Conservation (phyloP, 257 asterid species). For the Jasminum sambac region DNA sequence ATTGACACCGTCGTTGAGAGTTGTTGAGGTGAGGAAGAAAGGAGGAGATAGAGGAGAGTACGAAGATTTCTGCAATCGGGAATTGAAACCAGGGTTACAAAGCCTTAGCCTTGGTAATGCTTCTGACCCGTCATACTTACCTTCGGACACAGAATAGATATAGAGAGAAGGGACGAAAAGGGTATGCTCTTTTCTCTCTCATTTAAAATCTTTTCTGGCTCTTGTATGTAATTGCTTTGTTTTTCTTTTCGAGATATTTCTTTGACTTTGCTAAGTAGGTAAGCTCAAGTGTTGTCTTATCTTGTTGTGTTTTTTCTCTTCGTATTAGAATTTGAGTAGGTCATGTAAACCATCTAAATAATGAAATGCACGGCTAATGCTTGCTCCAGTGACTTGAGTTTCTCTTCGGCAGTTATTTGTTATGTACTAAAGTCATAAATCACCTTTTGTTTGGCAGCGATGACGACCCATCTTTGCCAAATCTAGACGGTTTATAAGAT, state of each 20-base stretch:
- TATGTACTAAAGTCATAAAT: neutral
- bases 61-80: conserved; percentile 71
- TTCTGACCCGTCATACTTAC: conserved; percentile 41
- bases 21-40: conserved; percentile 85
- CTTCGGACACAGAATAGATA: conserved; percentile 57
- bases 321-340: conserved; percentile 24
- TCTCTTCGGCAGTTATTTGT: conserved; percentile 3
- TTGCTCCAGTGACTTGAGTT: conserved; percentile 11
- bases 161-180: conserved; percentile 30
- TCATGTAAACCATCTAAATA: conserved; percentile 26
- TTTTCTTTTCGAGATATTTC: conserved; percentile 4
- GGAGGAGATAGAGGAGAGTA: conserved; percentile 77
- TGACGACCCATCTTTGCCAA: neutral
- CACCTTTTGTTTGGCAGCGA: conserved; percentile 11
- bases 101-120: conserved; percentile 42
- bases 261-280: conserved; percentile 28
- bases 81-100: conserved; percentile 69
- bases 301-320: conserved; percentile 23
- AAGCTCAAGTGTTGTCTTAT: conserved; percentile 28
- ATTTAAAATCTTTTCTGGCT: conserved; percentile 17
- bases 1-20: conserved; percentile 79
- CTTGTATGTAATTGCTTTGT: conserved; percentile 17
- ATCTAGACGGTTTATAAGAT: neutral
- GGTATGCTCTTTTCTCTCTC: conserved; percentile 30
- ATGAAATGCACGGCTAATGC: conserved; percentile 21